Base-by-base conservation (phyloP, 1,284 basidiomycete species). In the Leucoagaricus sp. region DNA sequence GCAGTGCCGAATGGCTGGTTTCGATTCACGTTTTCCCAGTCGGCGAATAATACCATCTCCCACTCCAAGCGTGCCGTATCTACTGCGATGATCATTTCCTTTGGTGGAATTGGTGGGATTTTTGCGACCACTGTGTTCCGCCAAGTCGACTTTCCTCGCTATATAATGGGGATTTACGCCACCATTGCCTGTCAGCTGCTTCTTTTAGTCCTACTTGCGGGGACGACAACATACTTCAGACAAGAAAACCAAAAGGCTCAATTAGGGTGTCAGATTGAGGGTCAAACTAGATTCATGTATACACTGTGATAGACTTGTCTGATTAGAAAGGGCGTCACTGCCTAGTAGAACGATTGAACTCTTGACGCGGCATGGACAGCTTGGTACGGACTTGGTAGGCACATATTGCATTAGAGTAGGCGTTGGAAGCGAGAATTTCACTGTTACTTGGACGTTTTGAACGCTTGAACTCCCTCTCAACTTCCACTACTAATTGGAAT, bases 41-140 rank as follows among this genome's bases (percentile, higher is more conserved):
- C 76, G 2, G 71, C 78, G 13, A 80, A 80, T 60, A 80, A 80
- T 60, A 65, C 77, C 23, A 67, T 76, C 49, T 75, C 76, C 4
- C 76, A 80, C 55, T 74, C 75, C 15, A 80, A 80, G 61, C 69
- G 76, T 38, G 75, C 77, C 6, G 74, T 80, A 19, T 72, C 75
- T 7, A 78, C 74, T 15, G 75, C 74, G 3, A 63, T 79, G 23
- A 69, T 75, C 9, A 64, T 78, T 48, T 72, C 74, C n/a, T 77
- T 75, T 49, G 75, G 73, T n/a, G 75, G 76, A 21, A 61, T 76
- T 34, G 76, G 77, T 33, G 77, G 76, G 9, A 71, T 79, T 4
- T 66, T 76, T 55, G 75, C 76, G 4, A 75, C 76, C 26, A 72
- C 72, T 3, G 65, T 73, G n/a, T 78, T 75, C 57, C 72, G 72